phyloP scores from a whole-genome alignment of 1,284 basidiomycete species.

The Cryptococcus depauperatus region DNA sequence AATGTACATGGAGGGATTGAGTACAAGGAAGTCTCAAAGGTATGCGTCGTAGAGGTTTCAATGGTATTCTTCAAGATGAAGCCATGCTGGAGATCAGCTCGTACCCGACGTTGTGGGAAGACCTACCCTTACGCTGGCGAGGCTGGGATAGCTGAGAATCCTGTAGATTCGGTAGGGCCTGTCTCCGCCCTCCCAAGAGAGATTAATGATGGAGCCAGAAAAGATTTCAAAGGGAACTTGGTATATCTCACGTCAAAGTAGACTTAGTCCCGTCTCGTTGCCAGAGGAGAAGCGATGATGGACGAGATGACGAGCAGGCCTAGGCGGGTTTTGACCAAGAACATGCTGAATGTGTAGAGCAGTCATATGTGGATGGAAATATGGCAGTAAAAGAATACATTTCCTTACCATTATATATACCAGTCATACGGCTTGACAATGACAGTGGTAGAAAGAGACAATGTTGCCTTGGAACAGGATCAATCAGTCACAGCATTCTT shows the following conservation, averaged over 20 bases:
- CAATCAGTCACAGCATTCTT: too few relatives aligned
- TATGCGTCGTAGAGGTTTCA: background rate
- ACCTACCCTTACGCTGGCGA: slow-evolving; percentile 4
- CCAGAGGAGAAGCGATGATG: background rate
- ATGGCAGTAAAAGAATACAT: too few relatives aligned
- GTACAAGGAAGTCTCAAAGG: background rate
- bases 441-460: too few relatives aligned
- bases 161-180: slow-evolving; percentile 9
- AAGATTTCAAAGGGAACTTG: background rate
- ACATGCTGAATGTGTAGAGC: too few relatives aligned
- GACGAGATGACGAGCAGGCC: too few relatives aligned
- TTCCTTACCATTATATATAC: too few relatives aligned
- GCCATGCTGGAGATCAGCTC: background rate
- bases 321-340: too few relatives aligned
- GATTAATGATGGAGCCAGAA: background rate
- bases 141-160: slow-evolving; percentile 5
- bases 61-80: background rate
- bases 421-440: too few relatives aligned
- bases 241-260: too few relatives aligned
- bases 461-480: too few relatives aligned
- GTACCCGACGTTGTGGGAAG: too few relatives aligned
- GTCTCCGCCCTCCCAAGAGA: slow-evolving; percentile 8
- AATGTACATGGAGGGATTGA: background rate
- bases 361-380: too few relatives aligned
- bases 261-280: background rate